phyloP scores from a whole-genome alignment of 768 basidiomycete genomes.

The Suillus fuscotomentosus region DNA sequence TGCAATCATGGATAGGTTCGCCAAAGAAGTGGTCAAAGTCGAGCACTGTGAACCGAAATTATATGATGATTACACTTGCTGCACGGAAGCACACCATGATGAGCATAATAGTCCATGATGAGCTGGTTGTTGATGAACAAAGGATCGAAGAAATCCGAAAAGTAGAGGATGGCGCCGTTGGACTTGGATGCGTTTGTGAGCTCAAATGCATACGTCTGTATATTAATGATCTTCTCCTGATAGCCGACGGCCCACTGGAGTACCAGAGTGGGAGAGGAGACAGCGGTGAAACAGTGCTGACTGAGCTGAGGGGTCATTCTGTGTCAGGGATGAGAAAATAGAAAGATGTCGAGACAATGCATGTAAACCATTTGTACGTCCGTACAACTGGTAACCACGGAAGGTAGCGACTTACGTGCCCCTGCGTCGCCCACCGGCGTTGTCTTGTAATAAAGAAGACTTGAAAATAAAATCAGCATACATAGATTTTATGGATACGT shows the following conservation, averaged over 20 bases:
- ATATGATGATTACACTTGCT: background rate
- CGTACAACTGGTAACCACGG: background rate
- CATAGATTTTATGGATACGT: background rate
- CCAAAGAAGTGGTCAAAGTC: slow-evolving; percentile 58
- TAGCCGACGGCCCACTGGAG: slow-evolving; percentile 34
- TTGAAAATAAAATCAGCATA: background rate
- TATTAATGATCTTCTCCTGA: slow-evolving; percentile 38
- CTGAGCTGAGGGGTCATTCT: background rate
- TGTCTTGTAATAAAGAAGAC: too few relatives aligned
- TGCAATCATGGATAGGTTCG: slow-evolving; percentile 31
- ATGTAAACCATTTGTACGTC: background rate
- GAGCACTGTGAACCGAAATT: slow-evolving; percentile 42
- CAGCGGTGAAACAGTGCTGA: slow-evolving; percentile 37
- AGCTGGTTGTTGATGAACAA: slow-evolving; percentile 50
- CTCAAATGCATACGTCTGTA: slow-evolving; percentile 50
- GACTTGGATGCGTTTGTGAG: slow-evolving; percentile 31
- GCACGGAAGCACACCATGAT: slow-evolving; percentile 36
- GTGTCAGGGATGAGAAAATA: slow-evolving; percentile 13
- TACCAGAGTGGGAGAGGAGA: slow-evolving; percentile 49
- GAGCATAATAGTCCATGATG: slow-evolving; percentile 55
- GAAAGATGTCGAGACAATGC: background rate
- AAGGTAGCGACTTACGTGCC: background rate
- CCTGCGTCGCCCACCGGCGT: background rate
- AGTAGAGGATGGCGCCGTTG: slow-evolving; percentile 48
- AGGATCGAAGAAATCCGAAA: slow-evolving; percentile 40